Base-by-base conservation (phyloP, 805 yeast genomes). In the Ogataea paradorogensis region DNA sequence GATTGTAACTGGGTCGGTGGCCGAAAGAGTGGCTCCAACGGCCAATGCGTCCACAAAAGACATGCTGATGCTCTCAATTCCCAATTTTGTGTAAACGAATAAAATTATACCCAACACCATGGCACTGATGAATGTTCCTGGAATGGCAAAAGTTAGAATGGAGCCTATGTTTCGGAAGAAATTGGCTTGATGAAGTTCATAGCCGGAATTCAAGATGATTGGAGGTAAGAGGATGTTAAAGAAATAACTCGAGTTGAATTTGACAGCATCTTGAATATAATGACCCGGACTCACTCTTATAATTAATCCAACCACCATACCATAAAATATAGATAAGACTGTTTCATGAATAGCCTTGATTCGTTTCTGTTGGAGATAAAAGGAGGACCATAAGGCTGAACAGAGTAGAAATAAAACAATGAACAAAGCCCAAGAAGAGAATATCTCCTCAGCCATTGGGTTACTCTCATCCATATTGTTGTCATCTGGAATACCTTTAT, bases 301-400 rank as follows among this genome's bases (percentile, higher is more conserved):
- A 15, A 93, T 76, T 24, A 95, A 63, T 0, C 99, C 99, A 20
- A 93, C 95, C 33, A 88, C 71, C 98, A 88, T 90, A 15, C 99
- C 99, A 54, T 91, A 89, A 59, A 93, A 89, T 43, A 93, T 93
- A 1, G 98, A 88, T 31, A 95, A 67, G 27, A 93, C 98, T 0
- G 99, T 93, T 66, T 93, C 99, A 63, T 93, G 99, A n/a, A 93
- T 78, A 3, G 96, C 95, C 62, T 87, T 90, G 54, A 93, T 91
- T 49, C 93, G 75, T 52, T 87, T 76, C 55, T 88, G 96, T 56
- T 91, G 96, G 34, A 93, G 70, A 59, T 85, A 91, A 64, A 91
- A 93, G 22, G 95, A 83, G 3, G 96, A 87, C 97, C 97, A 93
- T 37, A 93, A 68, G 0, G 99, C 96, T 7, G 90, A 76, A 43